Percentiles rank a stretch among this genome's conserved stretches.
These are phyloP conservation scores for Aspergillus alliaceus DNA, from an alignment of 2,329 filamentous ascomycete species.

Conservation along the genomic window DNA sequence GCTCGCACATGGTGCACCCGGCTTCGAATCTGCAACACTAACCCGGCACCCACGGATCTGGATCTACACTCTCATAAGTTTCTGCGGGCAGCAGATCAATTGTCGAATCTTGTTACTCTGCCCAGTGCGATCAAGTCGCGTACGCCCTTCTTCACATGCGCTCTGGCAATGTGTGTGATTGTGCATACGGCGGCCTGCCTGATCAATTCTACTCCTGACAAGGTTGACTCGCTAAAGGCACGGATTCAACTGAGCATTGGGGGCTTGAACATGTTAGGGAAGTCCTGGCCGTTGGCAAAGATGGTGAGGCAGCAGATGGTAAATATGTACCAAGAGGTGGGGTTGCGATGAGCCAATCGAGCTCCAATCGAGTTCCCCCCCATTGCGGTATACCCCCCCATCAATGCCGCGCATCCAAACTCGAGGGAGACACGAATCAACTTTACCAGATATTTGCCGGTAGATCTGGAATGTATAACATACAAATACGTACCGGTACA, in stretches of 20 bases:
- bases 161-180: conserved; percentile 69
- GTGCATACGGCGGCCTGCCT: conserved; percentile 74
- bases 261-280: conserved; percentile 28
- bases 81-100: conserved; percentile 71
- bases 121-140: conserved; percentile 60
- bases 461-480: too few species aligned
- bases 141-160: conserved; percentile 77
- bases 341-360: neutral
- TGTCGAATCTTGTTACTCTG: conserved; percentile 67
- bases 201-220: conserved; percentile 37
- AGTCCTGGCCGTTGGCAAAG: conserved; percentile 31
- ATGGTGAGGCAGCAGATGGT: conserved; percentile 29
- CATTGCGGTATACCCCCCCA: too few species aligned
- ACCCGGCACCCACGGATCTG: conserved; percentile 4
- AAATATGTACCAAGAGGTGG: conserved; percentile 20
- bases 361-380: too few species aligned
- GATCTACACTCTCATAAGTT: conserved; percentile 69
- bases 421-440: too few species aligned
- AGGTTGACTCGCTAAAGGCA: conserved; percentile 25
- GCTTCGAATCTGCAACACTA: conserved; percentile 5
- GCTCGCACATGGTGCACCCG: conserved; percentile 18
- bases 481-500: too few species aligned
- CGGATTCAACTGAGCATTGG: conserved; percentile 31
- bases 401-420: too few species aligned
- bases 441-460: neutral